Conservation (phyloP, 1,139 yeast species). For the Geotrichum macrosporum region DNA sequence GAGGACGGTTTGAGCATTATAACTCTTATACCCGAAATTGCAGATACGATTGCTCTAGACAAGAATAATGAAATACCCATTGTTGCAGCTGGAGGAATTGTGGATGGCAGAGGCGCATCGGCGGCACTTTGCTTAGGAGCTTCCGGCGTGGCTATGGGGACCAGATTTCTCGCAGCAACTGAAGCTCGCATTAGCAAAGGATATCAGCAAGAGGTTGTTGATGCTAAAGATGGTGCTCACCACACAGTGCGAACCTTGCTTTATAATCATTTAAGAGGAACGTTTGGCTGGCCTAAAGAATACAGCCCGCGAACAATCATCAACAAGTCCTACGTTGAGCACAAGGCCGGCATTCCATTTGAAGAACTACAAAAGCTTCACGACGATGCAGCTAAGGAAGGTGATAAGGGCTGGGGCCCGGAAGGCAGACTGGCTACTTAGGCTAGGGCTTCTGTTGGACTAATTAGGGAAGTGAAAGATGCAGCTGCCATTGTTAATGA, state of each 20-base stretch:
- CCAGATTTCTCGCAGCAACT: background rate
- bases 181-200: background rate
- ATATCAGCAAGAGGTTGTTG: background rate
- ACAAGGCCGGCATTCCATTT: background rate
- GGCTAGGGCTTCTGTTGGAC: background rate
- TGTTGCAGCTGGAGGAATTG: background rate
- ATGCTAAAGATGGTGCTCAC: background rate
- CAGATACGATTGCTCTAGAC: background rate
- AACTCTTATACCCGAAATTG: background rate
- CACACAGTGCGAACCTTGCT: background rate
- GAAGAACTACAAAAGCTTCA: background rate
- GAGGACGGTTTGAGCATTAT: background rate
- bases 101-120: background rate
- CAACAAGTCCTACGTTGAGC: background rate
- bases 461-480: background rate
- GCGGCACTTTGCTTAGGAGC: background rate
- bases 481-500: background rate
- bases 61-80: background rate
- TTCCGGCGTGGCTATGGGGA: background rate
- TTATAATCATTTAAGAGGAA: background rate
- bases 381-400: background rate
- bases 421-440: background rate
- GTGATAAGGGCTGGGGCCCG: background rate
- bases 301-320: background rate
- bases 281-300: background rate